Conservation (phyloP, 768 basidiomycete species). For the Hypholoma sublateritium region DNA sequence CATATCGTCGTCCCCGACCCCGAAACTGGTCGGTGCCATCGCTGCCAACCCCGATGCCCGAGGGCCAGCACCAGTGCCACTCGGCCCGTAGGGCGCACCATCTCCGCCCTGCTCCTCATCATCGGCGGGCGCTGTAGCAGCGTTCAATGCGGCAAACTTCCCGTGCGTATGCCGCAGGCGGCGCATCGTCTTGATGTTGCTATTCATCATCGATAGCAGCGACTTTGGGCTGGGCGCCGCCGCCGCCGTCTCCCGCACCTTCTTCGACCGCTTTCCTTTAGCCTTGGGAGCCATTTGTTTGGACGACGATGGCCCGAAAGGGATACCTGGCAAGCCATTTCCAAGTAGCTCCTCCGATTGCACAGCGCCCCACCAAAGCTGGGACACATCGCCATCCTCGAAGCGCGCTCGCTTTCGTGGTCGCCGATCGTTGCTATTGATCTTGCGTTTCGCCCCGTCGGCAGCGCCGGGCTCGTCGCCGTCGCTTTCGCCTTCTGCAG, state of each 20-base stretch:
- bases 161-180: conserved; percentile 72
- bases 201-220: conserved; percentile 70
- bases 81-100: conserved; percentile 29
- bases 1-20: conserved; percentile 31
- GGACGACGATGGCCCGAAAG: conserved; percentile 33
- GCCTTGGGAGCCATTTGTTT: conserved; percentile 8
- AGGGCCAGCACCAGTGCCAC: conserved; percentile 21
- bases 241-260: neutral
- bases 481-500: neutral
- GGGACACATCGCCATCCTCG: conserved; percentile 44
- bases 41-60: conserved; percentile 10
- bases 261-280: conserved; percentile 13
- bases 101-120: conserved; percentile 38
- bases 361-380: conserved; percentile 77
- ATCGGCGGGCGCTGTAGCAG: conserved; percentile 28
- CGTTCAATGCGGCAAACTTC: conserved; percentile 61
- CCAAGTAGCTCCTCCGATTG: conserved; percentile 60
- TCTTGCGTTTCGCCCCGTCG: conserved; percentile 56
- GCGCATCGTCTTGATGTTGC: conserved; percentile 73
- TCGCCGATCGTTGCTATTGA: conserved; percentile 38
- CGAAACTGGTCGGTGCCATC: conserved; percentile 13
- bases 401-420: conserved; percentile 66
- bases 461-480: conserved; percentile 20
- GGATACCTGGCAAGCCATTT: conserved; percentile 63
- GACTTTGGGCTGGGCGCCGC: conserved; percentile 38